Conservation (phyloP, 2,329 filamentous ascomycete species). For the Aspergillus neoniger region DNA sequence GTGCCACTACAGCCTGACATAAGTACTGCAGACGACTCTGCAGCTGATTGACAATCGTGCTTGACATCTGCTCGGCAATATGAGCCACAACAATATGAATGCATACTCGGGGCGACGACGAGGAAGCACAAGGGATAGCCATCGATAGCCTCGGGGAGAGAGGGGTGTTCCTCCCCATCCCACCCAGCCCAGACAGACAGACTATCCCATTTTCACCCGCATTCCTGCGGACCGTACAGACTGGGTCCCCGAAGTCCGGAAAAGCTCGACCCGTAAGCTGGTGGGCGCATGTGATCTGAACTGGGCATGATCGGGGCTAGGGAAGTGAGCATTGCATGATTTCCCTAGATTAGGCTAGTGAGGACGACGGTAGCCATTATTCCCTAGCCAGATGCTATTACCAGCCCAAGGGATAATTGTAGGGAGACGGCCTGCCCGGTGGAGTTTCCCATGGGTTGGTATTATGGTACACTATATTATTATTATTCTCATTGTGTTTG, state of each 20-base stretch:
- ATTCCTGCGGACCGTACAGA: conserved; percentile 3
- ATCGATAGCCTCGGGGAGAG: neutral
- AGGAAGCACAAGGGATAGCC: neutral
- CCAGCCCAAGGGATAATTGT: too few relatives aligned
- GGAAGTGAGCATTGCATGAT: conserved; percentile 4
- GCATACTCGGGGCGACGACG: neutral
- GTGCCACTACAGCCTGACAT: neutral
- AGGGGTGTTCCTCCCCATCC: too few relatives aligned
- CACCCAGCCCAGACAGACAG: neutral
- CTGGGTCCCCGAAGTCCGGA: conserved; percentile 10
- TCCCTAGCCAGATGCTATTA: too few relatives aligned
- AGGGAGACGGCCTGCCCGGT: too few relatives aligned
- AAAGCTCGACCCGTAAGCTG: conserved; percentile 6
- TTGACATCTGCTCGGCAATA: neutral
- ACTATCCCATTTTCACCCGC: neutral
- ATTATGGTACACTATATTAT: too few relatives aligned
- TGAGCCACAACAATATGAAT: neutral
- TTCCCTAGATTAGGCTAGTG: too few relatives aligned
- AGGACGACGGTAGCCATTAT: too few relatives aligned
- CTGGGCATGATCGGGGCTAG: neutral
- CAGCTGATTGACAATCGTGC: neutral
- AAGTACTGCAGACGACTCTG: neutral
- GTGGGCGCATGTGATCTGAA: conserved; percentile 12
- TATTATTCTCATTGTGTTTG: too few relatives aligned
- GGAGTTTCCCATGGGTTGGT: too few relatives aligned